These are phyloP conservation scores for Gnomoniopsis sp. DNA, from an alignment of 2,329 filamentous ascomycete species.

Conservation along the genomic window DNA sequence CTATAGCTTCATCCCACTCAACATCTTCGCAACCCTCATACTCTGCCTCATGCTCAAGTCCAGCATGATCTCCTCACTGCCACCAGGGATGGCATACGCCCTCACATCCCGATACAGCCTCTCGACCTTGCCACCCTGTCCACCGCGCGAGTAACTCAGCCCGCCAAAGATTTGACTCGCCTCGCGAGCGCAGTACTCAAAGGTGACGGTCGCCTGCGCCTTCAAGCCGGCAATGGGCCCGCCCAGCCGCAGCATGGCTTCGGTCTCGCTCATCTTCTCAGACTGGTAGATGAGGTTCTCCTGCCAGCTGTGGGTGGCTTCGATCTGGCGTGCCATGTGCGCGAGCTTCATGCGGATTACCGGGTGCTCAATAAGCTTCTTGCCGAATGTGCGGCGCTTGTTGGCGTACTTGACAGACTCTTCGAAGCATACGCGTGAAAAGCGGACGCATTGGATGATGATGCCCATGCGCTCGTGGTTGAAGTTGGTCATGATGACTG, in stretches of 20 bases:
- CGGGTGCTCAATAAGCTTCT: constrained; percentile 93
- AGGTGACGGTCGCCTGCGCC: constrained; percentile 89
- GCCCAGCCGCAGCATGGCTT: constrained; percentile 93
- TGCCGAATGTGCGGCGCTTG: constrained; percentile 95
- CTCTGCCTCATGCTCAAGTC: constrained; percentile 77
- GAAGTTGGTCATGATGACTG: constrained; percentile 98
- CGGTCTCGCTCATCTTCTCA: constrained; percentile 85
- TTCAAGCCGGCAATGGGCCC: constrained; percentile 92
- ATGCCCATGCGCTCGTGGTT: constrained; percentile 99
- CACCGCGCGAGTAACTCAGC: constrained; percentile 84
- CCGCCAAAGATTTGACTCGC: constrained; percentile 97
- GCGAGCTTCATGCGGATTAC: constrained; percentile 97
- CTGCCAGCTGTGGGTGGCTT: constrained; percentile 95
- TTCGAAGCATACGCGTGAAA: constrained; percentile 95
- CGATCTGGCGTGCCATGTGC: constrained; percentile 97
- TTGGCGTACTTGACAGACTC: constrained; percentile 95
- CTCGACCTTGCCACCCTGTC: constrained; percentile 94
- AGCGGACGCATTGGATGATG: constrained; percentile 94
- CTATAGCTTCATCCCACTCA: constrained; percentile 89
- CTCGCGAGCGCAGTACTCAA: constrained; percentile 96
- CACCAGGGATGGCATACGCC: constrained; percentile 94
- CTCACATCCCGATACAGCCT: constrained; percentile 90
- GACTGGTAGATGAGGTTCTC: constrained; percentile 95
- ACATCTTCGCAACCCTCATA: constrained; percentile 79
- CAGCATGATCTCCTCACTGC: constrained; percentile 90